Conservation (phyloP, 768 basidiomycete species). For the Lentinula boryana region DNA sequence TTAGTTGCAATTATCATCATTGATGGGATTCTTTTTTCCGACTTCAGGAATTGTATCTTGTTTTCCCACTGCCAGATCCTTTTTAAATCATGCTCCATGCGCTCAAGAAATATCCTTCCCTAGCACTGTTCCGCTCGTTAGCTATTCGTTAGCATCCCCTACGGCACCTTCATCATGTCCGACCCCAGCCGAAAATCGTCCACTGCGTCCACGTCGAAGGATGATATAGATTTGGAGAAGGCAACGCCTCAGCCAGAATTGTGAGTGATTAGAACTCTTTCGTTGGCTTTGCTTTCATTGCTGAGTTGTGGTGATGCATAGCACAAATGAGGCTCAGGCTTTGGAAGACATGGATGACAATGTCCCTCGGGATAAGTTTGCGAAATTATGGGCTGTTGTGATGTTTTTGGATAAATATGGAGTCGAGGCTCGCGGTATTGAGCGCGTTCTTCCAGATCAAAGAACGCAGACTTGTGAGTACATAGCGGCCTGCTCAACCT, state of each 20-base stretch:
- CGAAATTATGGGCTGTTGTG: neutral
- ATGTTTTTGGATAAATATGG: slow-evolving; percentile 2
- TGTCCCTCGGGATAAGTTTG: slow-evolving; percentile 1
- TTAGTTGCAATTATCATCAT: neutral
- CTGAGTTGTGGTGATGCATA: neutral
- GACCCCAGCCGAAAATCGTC: neutral
- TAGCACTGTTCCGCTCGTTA: neutral
- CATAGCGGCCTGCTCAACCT: neutral
- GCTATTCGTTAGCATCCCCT: neutral
- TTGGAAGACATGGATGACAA: slow-evolving; percentile 1
- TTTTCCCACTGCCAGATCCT: neutral
- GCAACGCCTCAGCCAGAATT: neutral
- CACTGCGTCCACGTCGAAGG: neutral
- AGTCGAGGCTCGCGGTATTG: slow-evolving; percentile 4
- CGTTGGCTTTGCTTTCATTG: neutral
- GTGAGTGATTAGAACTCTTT: neutral
- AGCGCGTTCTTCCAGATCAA: neutral
- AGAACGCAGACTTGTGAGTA: slow-evolving; percentile 3
- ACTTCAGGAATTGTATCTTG: neutral
- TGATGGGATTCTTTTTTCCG: neutral
- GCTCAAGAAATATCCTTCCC: neutral
- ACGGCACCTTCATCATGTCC: neutral
- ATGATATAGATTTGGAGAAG: neutral
- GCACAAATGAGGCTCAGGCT: neutral
- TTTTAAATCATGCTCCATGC: neutral